These are phyloP conservation scores for Solanum habrochaites DNA, from an alignment of 257 asterid genomes.

Conservation along the genomic window DNA sequence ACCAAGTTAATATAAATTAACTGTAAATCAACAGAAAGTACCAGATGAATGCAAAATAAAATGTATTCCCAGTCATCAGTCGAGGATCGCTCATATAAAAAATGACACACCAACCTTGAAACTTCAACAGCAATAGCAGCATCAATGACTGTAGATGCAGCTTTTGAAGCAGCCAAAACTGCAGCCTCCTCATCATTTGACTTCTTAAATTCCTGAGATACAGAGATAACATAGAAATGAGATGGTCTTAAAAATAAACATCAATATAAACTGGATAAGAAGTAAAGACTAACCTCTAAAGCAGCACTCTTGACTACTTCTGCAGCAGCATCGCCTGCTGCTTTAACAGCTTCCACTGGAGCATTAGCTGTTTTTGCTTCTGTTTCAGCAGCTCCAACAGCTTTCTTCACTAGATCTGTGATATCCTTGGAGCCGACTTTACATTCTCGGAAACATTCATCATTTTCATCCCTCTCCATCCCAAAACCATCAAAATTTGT, in stretches of 20 bases:
- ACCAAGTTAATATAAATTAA: neutral
- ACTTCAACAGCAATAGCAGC: slow-evolving; percentile 72
- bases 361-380: slow-evolving; percentile 95
- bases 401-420: slow-evolving; percentile 67
- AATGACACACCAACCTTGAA: slow-evolving; percentile 41
- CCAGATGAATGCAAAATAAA: neutral
- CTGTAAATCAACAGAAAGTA: neutral
- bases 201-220: slow-evolving; percentile 55
- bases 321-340: slow-evolving; percentile 98
- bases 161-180: slow-evolving; percentile 75
- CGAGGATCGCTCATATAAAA: slow-evolving; percentile 1
- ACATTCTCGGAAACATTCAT: slow-evolving; percentile 85
- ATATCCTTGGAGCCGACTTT: slow-evolving; percentile 73
- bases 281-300: slow-evolving; percentile 48
- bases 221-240: neutral
- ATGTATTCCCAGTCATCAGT: neutral
- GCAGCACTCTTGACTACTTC: slow-evolving; percentile 95
- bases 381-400: slow-evolving; percentile 92
- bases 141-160: slow-evolving; percentile 85
- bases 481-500: slow-evolving; percentile 20
- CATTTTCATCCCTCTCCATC: slow-evolving; percentile 70
- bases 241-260: neutral
- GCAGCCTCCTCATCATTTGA: slow-evolving; percentile 85
- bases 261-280: slow-evolving; percentile 1
- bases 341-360: slow-evolving; percentile 70